Conservation (phyloP, 2,329 filamentous ascomycete species). For the Fusarium transvaalense region DNA sequence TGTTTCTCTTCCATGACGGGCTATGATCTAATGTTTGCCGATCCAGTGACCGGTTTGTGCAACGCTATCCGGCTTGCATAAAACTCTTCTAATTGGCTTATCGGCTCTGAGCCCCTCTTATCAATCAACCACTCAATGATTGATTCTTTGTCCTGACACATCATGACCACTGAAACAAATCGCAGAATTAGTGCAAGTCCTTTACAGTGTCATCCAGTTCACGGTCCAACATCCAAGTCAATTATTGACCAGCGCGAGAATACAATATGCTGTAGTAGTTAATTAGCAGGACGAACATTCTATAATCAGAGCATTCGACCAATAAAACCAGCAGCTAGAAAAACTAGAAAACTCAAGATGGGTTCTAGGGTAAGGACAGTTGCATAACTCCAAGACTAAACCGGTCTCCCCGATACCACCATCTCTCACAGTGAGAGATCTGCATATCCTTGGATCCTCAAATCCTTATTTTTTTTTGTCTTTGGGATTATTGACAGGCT, state of each 20-base stretch:
- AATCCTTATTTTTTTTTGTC: constrained; percentile 7
- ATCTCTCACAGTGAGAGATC: constrained; percentile 27
- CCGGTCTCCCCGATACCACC: constrained; percentile 21
- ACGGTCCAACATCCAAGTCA: not conserved
- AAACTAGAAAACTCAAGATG: constrained; percentile 9
- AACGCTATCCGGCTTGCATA: constrained; percentile 12
- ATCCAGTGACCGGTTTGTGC: constrained; percentile 43
- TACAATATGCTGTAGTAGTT: not conserved
- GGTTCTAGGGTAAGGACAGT: constrained; percentile 19
- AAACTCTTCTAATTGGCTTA: constrained; percentile 21
- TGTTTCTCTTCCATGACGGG: constrained; percentile 36
- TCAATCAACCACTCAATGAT: constrained; percentile 40
- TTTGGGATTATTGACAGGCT: not conserved
- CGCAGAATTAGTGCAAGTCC: constrained; percentile 13
- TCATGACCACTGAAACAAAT: constrained; percentile 16
- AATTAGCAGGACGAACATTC: too few relatives aligned
- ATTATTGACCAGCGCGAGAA: too few relatives aligned
- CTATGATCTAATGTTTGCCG: constrained; percentile 42
- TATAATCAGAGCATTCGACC: not conserved
- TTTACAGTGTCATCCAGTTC: constrained; percentile 11
- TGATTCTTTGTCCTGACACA: constrained; percentile 29
- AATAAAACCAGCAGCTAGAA: constrained; percentile 1
- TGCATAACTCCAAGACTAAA: constrained; percentile 5
- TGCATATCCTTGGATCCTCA: not conserved
- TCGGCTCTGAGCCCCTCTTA: constrained; percentile 22